Evolutionary conservation across 768 basidiomycete genomes (phyloP).

Genomic region (Russula abietina): DNA sequence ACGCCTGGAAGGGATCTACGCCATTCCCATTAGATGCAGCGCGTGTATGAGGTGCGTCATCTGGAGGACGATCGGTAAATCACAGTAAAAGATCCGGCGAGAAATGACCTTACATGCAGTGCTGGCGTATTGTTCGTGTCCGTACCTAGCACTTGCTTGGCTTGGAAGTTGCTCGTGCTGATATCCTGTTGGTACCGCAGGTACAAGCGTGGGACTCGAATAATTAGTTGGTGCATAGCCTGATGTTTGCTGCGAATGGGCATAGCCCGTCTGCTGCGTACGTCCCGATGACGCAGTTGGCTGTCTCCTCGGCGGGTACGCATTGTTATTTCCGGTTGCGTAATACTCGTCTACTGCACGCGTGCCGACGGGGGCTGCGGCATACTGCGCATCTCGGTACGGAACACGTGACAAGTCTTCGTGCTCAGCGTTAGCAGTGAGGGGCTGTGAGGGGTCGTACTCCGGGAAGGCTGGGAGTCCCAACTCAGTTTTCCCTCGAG

Average conservation of each 20-base stretch:
- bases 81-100: neutral
- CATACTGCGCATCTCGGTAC: constrained; percentile 48
- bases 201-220: constrained; percentile 27
- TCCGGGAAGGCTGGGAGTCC: constrained; percentile 76
- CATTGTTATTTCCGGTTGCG: constrained; percentile 36
- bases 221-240: constrained; percentile 38
- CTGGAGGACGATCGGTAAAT: constrained; percentile 32
- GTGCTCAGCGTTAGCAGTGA: constrained; percentile 54
- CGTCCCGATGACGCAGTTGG: constrained; percentile 21
- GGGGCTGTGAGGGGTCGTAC: constrained; percentile 52
- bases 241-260: constrained; percentile 37
- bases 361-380: constrained; percentile 55
- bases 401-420: constrained; percentile 28
- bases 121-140: constrained; percentile 29
- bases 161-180: constrained; percentile 31
- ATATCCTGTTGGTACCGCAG: constrained; percentile 31
- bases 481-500: constrained; percentile 49
- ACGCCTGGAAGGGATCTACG: constrained; percentile 41
- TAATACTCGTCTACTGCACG: constrained; percentile 77
- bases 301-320: constrained; percentile 38
- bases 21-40: constrained; percentile 41
- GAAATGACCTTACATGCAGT: constrained; percentile 33
- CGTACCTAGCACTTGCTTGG: constrained; percentile 25
- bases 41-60: constrained; percentile 46
- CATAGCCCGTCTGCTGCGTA: constrained; percentile 35